Evolutionary conservation across 208 protist genomes (phyloP).

Genomic region (Trypanosoma lewisi): DNA sequence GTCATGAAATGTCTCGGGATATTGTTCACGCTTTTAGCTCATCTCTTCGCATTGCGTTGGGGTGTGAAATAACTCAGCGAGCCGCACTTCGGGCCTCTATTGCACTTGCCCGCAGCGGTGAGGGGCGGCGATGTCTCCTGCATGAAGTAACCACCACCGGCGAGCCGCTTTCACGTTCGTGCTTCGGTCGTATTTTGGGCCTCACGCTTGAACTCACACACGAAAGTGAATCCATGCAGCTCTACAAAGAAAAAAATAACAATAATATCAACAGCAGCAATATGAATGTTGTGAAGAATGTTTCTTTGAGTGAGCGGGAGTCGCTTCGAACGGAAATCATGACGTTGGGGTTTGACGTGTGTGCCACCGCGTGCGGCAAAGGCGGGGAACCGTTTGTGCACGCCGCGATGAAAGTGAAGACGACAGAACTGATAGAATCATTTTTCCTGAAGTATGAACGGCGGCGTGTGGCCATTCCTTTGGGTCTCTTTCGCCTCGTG

Average conservation of each 20-base stretch:
- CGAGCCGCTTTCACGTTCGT: constrained; percentile 53
- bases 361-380: constrained; percentile 21
- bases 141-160: constrained; percentile 49
- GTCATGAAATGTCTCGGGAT: constrained; percentile 12
- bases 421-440: constrained; percentile 24
- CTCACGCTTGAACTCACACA: constrained; percentile 44
- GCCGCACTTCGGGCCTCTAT: constrained; percentile 34
- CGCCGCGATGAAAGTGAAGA: constrained; percentile 29
- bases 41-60: constrained; percentile 38
- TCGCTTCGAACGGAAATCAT: constrained; percentile 1
- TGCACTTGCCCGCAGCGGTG: constrained; percentile 30
- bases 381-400: constrained; percentile 28
- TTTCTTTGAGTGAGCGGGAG: constrained; percentile 20
- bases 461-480: constrained; percentile 26
- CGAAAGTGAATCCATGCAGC: constrained; percentile 8
- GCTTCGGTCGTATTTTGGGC: constrained; percentile 64
- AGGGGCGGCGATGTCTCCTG: constrained; percentile 56
- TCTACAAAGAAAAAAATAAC: constrained; percentile 15
- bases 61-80: constrained; percentile 29
- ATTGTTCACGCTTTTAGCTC: constrained; percentile 31
- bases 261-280: no score
- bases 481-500: constrained; percentile 47
- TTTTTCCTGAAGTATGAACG: constrained; percentile 26
- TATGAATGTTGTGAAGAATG: constrained; percentile 6
- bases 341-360: constrained; percentile 24